Base-by-base conservation (phyloP, 306 rosid species). In the Acacia confusa region DNA sequence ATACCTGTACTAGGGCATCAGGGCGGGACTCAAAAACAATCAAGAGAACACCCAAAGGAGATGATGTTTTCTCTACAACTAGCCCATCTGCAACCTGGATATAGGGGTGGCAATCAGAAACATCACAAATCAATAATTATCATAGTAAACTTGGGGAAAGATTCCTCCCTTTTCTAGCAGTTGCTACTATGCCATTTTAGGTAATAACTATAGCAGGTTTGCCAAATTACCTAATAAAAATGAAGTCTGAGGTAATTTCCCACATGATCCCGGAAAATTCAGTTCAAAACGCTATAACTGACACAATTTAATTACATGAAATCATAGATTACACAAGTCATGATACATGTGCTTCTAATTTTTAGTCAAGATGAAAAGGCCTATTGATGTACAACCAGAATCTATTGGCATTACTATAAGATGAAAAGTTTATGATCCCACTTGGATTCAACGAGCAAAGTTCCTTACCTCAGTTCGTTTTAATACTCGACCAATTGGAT, bases 11-110 rank as follows among this genome's bases (percentile, higher is more conserved):
- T 40, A 95, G 82, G 15, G 98, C 99, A 69, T 95, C 98, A 19
- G 99, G 99, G 81, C 99, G 99, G 87, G 99, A 92, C 88, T 95
- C 99, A 57, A 95, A 95, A 77, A 95, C 89, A 81, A 95, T 92
- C 87, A 95, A 85, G 72, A 95, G 97, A 81, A 95, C 98, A 36
- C 99, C 99, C 83, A 95, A 77, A 47, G 99, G 97, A 83, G 97
- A 89, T 69, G 99, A 92, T 40, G 96, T 93, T 91, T 95, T 95
- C 87, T 95, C 99, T 75, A 95, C 88, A 82, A 93, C 75, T 63
- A 95, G 90, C 83, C 97, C 98, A 76, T 95, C 99, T 78, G 96
- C 92, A 80, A 95, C 87, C 99, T 95, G 90, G 61, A 84, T 44
- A 71, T 48, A 84, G 57, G 71, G 82, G 79, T n/a, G 66, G 74